Evolutionary conservation across 148 eudicot genomes (phyloP).

Genomic region (Bassia scoparia): DNA sequence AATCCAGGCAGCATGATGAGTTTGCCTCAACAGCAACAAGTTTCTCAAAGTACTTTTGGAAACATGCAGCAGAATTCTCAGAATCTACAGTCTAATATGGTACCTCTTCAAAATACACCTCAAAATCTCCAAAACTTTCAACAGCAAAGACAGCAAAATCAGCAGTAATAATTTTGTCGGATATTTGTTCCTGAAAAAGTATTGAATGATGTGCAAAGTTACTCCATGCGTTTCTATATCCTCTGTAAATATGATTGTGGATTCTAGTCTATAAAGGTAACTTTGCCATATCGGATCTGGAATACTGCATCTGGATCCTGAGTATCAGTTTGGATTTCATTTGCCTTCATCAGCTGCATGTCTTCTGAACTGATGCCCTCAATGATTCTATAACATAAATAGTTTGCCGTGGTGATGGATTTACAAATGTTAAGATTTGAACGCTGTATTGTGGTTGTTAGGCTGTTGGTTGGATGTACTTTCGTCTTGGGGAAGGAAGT

Average conservation of each 20-base stretch:
- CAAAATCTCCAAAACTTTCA: constrained; percentile 82
- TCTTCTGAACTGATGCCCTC: not conserved
- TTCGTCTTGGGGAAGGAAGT: not conserved
- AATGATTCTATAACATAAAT: not conserved
- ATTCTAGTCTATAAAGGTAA: not conserved
- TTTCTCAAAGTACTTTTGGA: constrained; percentile 69
- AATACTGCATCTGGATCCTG: not conserved
- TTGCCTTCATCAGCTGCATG: not conserved
- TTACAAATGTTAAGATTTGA: no score
- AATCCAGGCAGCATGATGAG: constrained; percentile 76
- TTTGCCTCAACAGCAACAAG: constrained; percentile 62
- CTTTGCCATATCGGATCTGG: not conserved
- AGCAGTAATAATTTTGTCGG: constrained; percentile 34
- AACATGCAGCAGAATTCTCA: constrained; percentile 63
- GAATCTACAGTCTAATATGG: constrained; percentile 67
- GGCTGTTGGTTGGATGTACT: no score
- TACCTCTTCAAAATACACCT: constrained; percentile 51
- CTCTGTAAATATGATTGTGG: not conserved
- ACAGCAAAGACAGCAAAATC: constrained; percentile 85
- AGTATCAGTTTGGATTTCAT: not conserved
- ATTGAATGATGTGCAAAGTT: not conserved
- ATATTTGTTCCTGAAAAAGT: not conserved
- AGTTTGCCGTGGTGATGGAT: not conserved
- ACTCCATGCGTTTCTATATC: not conserved
- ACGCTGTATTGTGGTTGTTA: no score